Percentiles rank a stretch among this genome's conserved stretches.
These are phyloP conservation scores for Sonneratia alba DNA, from an alignment of 345 rosid genomes.

Conservation along the genomic window DNA sequence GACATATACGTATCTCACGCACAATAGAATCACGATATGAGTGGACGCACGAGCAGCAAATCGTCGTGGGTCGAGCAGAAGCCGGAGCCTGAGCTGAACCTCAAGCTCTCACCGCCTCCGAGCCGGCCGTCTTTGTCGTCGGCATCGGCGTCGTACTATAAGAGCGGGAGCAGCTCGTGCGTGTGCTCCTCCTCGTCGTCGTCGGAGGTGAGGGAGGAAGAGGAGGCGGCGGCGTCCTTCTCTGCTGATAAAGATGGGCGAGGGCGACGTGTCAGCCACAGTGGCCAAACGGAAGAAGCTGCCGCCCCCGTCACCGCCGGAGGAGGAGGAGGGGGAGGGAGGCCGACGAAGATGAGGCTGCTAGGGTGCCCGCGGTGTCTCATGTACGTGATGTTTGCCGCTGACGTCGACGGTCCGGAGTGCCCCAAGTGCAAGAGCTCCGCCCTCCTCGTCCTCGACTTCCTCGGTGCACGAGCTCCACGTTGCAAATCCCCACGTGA, in stretches of 20 bases:
- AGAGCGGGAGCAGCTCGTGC: neutral
- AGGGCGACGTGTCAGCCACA: neutral
- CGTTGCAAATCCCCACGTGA: neutral
- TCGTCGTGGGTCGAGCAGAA: too few species aligned
- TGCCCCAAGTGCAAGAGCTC: constrained; percentile 5
- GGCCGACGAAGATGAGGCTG: neutral
- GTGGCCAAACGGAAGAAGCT: neutral
- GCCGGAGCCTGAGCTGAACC: neutral
- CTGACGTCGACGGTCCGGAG: neutral
- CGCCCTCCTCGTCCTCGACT: neutral
- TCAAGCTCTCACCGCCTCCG: neutral
- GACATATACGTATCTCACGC: too few species aligned
- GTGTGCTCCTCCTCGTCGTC: neutral
- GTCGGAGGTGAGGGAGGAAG: neutral
- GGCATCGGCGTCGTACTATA: neutral
- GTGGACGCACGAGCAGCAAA: too few species aligned
- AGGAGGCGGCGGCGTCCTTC: too few species aligned
- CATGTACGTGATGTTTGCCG: constrained; percentile 5
- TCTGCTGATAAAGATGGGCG: too few species aligned
- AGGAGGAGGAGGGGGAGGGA: neutral
- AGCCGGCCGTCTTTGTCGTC: neutral
- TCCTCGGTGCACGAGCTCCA: neutral
- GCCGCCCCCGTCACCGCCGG: too few species aligned
- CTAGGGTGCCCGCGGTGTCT: constrained; percentile 2
- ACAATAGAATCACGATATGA: too few species aligned